Percentiles rank a stretch among this genome's conserved stretches.
phyloP scores from a whole-genome alignment of 83 land plant species.

The Picea mariana region DNA sequence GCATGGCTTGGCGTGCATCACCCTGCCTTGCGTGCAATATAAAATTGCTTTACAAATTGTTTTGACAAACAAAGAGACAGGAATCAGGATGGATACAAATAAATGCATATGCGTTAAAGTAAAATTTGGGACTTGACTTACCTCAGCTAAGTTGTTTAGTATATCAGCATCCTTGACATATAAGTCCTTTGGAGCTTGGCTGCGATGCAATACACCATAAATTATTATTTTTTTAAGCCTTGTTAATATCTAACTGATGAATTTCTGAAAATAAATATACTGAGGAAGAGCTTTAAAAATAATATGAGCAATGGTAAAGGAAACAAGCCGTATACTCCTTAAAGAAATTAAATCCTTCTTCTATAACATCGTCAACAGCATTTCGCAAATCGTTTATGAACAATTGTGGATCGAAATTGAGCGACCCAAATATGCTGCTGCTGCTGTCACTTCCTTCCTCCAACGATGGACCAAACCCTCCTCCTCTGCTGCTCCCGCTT shows the following conservation, averaged over 20 bases:
- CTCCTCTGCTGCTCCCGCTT: background rate
- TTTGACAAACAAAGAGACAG: no score
- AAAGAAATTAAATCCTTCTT: constrained; percentile 52
- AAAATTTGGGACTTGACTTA: background rate
- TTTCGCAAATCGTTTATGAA: constrained; percentile 59
- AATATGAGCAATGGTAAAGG: background rate
- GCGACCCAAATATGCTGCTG: constrained; percentile 38
- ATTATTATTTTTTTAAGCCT: no score
- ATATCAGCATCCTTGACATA: constrained; percentile 13
- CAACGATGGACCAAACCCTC: background rate
- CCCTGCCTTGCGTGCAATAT: no score
- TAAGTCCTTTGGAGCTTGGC: constrained; percentile 15
- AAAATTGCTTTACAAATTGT: no score
- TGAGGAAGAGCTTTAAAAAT: background rate
- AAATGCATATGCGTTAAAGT: no score
- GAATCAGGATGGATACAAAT: no score
- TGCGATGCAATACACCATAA: background rate
- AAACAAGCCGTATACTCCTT: constrained; percentile 13
- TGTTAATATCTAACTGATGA: no score
- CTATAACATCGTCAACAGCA: constrained; percentile 43
- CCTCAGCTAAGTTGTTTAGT: constrained; percentile 16
- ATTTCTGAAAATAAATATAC: no score
- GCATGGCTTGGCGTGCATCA: no score
- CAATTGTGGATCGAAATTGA: constrained; percentile 52
- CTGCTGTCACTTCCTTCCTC: constrained; percentile 31